Evolutionary conservation across 2,329 filamentous ascomycete genomes (phyloP).

Genomic region (Orbilia javanica): DNA sequence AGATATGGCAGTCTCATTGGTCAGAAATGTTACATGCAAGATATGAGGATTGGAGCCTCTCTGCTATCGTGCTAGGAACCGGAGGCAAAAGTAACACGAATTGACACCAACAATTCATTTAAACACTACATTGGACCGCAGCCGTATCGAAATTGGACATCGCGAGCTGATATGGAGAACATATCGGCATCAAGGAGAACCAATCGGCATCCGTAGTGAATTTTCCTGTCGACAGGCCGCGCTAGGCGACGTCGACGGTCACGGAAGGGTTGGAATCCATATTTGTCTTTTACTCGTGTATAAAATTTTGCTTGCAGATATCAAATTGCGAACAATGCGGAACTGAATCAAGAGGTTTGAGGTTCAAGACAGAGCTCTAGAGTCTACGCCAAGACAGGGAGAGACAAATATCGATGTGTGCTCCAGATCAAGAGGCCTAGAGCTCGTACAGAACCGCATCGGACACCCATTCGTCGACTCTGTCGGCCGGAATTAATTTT

Average conservation of each 20-base stretch:
- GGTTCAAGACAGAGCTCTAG: slow-evolving; percentile 23
- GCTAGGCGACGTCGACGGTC: slow-evolving; percentile 5
- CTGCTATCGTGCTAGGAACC: slow-evolving; percentile 1
- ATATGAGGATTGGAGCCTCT: background rate
- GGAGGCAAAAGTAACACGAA: slow-evolving; percentile 13
- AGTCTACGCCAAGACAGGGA: slow-evolving; percentile 44
- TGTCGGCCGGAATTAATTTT: slow-evolving; percentile 34
- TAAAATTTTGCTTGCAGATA: slow-evolving; percentile 12
- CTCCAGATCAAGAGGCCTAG: background rate
- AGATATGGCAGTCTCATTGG: background rate
- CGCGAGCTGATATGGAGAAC: slow-evolving; percentile 26
- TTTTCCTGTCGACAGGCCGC: background rate
- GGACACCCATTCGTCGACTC: background rate
- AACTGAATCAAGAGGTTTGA: slow-evolving; percentile 29
- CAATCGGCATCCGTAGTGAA: slow-evolving; percentile 26
- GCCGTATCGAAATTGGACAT: background rate
- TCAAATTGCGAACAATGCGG: slow-evolving; percentile 47
- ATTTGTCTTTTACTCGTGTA: slow-evolving; percentile 6
- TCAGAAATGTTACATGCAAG: background rate
- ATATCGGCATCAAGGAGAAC: slow-evolving; percentile 26
- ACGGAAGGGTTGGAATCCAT: background rate
- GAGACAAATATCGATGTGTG: slow-evolving; percentile 24
- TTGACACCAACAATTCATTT: background rate
- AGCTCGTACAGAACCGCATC: slow-evolving; percentile 4
- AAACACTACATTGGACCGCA: background rate